Base-by-base conservation (phyloP, 176 grass and related monocot species). In the Oropetium thomaeum region DNA sequence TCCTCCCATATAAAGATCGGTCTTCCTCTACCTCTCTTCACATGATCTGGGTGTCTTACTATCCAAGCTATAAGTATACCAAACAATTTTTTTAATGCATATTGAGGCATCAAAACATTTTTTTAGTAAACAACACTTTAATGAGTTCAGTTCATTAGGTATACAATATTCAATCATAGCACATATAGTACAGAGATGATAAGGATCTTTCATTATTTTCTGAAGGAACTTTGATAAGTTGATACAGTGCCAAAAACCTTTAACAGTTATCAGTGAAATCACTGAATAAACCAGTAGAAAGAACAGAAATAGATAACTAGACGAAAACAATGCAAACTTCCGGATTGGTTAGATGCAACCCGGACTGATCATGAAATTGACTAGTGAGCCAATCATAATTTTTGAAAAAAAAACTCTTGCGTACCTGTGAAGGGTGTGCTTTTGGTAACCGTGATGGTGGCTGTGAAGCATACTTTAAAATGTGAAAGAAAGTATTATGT, bases 401-500 rank as follows among this genome's bases (percentile, higher is more conserved):
- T 26, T 35, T 44, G 31, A 64, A 34, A 47, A 15, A 64, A 34
- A 47, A 15, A 37, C 16, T 22, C 37, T 65, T 65, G n/a, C 58
- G 73, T 33, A 89, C 86, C 75, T 89, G 79, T 58, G 65, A 35
- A 31, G 82, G 71, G 34, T 38, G 61, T 31, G 79, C 27, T 65
- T 85, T 82, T 78, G 81, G 77, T 54, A 75, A 78, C 57, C 84
- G 81, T 9, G 85, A 87, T 27, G 81, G 61, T 23, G 93, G 90
- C 25, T 96, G 84, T 1, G 84, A 31, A 26, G 87, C 84, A 81
- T 88, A 86, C 53, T 92, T 90, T 53, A 96, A 66, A 71, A 96
- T 69, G 42, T 92, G 78, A 83, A 92, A 88, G 78, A 92, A 84
- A 31, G 84, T 83, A 38, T 66, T 87, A 8, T 96, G 93, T 32